Evolutionary conservation across 345 rosid genomes (phyloP).

Genomic region (Brassica cretica): DNA sequence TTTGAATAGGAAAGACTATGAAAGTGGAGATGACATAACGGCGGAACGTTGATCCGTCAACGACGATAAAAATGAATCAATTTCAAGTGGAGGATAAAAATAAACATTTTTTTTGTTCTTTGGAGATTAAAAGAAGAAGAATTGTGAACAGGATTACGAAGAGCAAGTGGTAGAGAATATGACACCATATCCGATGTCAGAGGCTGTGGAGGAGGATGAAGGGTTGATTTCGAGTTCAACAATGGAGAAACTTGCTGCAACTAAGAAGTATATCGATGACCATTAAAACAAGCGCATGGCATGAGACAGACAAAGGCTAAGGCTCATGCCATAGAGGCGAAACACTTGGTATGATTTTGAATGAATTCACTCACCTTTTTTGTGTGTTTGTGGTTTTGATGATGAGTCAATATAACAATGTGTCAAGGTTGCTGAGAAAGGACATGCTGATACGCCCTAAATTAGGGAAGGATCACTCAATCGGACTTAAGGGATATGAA

Average conservation of each 20-base stretch:
- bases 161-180: slow-evolving; percentile 21
- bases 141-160: slow-evolving; percentile 8
- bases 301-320: slow-evolving; percentile 57
- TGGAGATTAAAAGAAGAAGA: slow-evolving; percentile 40
- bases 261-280: slow-evolving; percentile 81
- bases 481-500: no score
- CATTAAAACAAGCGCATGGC: slow-evolving; percentile 66
- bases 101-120: background rate
- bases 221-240: slow-evolving; percentile 60
- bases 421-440: background rate
- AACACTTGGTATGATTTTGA: background rate
- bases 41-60: no score
- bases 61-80: no score
- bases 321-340: background rate
- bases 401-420: background rate
- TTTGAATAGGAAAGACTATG: no score
- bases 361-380: background rate
- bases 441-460: no score
- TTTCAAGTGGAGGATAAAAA: no score
- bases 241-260: slow-evolving; percentile 83
- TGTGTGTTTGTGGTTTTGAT: background rate
- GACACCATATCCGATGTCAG: slow-evolving; percentile 1
- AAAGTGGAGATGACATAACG: no score
- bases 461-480: no score
- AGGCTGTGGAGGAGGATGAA: slow-evolving; percentile 48